Percentiles rank a stretch among this genome's conserved stretches.
phyloP scores from a whole-genome alignment of 306 rosid genomes.

The Prunus persica region DNA sequence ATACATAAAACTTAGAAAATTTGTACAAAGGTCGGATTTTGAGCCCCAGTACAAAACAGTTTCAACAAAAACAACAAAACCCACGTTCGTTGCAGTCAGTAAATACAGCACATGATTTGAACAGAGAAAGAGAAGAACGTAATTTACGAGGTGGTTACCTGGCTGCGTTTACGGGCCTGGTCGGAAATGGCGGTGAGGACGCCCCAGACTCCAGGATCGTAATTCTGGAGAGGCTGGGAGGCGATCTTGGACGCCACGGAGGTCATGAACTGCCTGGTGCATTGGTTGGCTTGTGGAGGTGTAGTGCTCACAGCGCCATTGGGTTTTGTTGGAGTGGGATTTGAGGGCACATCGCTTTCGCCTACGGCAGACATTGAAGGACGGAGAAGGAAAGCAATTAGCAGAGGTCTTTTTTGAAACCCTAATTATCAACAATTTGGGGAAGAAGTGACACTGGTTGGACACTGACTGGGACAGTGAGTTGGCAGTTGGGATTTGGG shows the following conservation, averaged over 20 bases:
- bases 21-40: neutral
- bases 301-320: neutral
- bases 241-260: conserved; percentile 69
- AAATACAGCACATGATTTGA: neutral
- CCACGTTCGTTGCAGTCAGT: neutral
- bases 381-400: conserved; percentile 12
- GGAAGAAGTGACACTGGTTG: neutral
- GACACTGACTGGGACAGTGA: neutral
- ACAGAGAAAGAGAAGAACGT: neutral
- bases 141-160: conserved; percentile 33
- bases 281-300: conserved; percentile 6
- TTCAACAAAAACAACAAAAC: neutral
- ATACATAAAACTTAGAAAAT: neutral
- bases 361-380: conserved; percentile 34
- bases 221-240: conserved; percentile 64
- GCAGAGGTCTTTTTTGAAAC: conserved; percentile 48
- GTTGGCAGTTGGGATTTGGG: neutral
- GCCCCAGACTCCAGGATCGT: conserved; percentile 76
- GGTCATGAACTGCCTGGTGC: conserved; percentile 46
- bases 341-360: conserved; percentile 18
- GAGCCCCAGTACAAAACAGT: neutral
- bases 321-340: neutral
- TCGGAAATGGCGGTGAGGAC: conserved; percentile 89
- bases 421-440: conserved; percentile 34
- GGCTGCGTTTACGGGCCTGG: conserved; percentile 77